A percentile compares a stretch with the other conserved stretches of the same genome.
phyloP scores from a whole-genome alignment of 2,329 filamentous ascomycete species.

The Pseudocercospora fuligena region DNA sequence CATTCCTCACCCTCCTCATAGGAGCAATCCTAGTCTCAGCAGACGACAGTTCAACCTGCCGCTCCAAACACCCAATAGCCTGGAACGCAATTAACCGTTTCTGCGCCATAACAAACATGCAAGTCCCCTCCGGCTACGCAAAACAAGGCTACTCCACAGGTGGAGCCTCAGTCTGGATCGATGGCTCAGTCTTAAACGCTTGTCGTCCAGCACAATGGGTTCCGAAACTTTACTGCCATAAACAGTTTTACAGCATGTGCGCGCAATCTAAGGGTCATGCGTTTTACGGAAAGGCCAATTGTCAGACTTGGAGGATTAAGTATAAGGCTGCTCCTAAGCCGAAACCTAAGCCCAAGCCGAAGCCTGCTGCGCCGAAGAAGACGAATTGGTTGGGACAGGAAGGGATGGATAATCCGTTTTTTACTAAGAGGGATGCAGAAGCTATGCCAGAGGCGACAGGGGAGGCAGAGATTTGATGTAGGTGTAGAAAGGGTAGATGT shows the following conservation, averaged over 20 bases:
- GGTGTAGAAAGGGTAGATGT: background rate
- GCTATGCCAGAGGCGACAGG: background rate
- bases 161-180: background rate
- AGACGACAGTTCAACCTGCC: conserved; percentile 1
- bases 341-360: background rate
- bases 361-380: background rate
- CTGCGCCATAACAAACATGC: conserved; percentile 3
- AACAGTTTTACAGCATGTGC: conserved; percentile 9
- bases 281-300: conserved; percentile 8
- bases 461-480: background rate
- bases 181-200: background rate
- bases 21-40: background rate
- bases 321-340: background rate
- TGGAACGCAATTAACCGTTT: conserved; percentile 9
- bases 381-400: background rate
- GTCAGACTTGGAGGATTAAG: conserved; percentile 11
- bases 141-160: background rate
- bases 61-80: background rate
- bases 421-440: background rate
- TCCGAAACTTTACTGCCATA: background rate
- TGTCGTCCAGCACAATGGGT: conserved; percentile 10
- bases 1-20: background rate
- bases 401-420: background rate
- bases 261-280: background rate
- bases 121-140: background rate